phyloP scores from a whole-genome alignment of 176 grass and related monocot genomes.

The Raddia guianensis region DNA sequence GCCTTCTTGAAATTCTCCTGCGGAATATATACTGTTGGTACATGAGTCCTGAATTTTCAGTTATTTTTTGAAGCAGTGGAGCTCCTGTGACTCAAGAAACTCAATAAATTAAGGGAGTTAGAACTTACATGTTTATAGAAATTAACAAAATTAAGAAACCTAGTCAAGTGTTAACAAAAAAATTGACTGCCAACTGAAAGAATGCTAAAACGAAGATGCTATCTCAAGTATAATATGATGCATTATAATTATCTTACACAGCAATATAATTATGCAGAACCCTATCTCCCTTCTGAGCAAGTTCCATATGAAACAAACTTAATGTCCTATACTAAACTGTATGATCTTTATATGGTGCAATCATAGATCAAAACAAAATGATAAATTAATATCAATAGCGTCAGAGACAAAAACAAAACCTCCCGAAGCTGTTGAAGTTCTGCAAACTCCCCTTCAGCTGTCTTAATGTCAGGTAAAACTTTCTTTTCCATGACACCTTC shows the following conservation, averaged over 20 bases:
- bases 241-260: neutral
- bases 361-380: neutral
- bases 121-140: constrained; percentile 18
- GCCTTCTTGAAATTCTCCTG: constrained; percentile 82
- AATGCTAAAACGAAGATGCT: constrained; percentile 9
- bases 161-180: neutral
- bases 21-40: constrained; percentile 1
- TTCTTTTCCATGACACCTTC: constrained; percentile 75
- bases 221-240: neutral
- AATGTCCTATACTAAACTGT: neutral
- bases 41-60: neutral
- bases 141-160: neutral
- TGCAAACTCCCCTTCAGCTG: constrained; percentile 60
- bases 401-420: constrained; percentile 49
- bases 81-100: neutral
- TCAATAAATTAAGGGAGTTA: neutral
- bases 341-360: neutral
- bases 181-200: neutral
- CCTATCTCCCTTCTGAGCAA: neutral
- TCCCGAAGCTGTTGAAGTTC: constrained; percentile 68
- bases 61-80: neutral
- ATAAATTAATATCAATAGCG: neutral
- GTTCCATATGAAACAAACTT: neutral
- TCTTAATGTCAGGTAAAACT: constrained; percentile 75
- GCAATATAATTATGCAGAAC: neutral